phyloP scores from a whole-genome alignment of 805 yeast species.

The Ascoidea rubescens region DNA sequence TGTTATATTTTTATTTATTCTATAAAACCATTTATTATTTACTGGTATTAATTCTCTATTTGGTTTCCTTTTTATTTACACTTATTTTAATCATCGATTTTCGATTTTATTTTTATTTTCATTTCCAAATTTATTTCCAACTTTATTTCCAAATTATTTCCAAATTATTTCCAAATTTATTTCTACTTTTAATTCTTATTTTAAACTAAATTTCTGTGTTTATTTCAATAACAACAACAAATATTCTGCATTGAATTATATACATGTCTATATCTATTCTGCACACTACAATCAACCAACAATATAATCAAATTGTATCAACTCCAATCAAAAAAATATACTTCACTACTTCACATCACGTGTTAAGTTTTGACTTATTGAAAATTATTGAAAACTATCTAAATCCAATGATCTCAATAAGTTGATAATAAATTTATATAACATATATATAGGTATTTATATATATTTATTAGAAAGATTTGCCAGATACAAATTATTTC shows the following conservation, averaged over 20 bases:
- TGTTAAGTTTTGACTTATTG: not conserved
- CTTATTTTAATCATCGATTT: too few relatives aligned
- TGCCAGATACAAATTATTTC: not conserved
- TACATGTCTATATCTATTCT: too few relatives aligned
- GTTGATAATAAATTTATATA: not conserved
- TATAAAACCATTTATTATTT: not conserved
- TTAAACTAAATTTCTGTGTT: too few relatives aligned
- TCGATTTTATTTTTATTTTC: too few relatives aligned
- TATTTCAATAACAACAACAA: too few relatives aligned
- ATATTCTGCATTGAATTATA: too few relatives aligned
- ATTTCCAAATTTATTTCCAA: too few relatives aligned
- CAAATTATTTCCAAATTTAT: too few relatives aligned
- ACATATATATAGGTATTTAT: not conserved
- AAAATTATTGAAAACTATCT: not conserved
- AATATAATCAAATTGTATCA: not conserved
- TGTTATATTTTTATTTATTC: not conserved
- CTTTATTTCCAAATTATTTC: too few relatives aligned
- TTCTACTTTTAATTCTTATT: too few relatives aligned
- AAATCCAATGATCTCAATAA: not conserved
- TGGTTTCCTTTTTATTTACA: too few relatives aligned
- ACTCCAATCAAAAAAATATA: not conserved
- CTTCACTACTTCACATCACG: not conserved
- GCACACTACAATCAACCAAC: not conserved
- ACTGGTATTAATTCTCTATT: too few relatives aligned
- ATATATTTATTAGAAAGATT: not conserved